Conservation (phyloP, 441 rosid genomes). For the Euphorbia celastroides region DNA sequence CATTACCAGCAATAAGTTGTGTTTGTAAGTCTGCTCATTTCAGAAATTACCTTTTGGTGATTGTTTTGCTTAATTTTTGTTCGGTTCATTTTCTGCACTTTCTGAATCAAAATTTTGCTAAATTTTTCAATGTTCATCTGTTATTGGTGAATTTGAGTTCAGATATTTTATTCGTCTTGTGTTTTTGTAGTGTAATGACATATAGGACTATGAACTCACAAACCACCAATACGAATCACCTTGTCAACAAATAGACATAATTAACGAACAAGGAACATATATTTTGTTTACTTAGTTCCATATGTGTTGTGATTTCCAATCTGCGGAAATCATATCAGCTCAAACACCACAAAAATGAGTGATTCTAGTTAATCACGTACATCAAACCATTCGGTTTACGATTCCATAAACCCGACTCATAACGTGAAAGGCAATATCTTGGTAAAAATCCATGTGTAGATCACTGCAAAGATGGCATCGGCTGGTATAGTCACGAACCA, state of each 20-base stretch:
- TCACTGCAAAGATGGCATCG: constrained; percentile 14
- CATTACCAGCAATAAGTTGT: too few relatives aligned
- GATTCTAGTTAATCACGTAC: too few relatives aligned
- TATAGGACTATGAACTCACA: too few relatives aligned
- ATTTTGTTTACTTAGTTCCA: constrained; percentile 7
- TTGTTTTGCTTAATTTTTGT: too few relatives aligned
- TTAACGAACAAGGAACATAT: background rate
- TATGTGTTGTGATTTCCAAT: constrained; percentile 11
- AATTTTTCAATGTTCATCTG: background rate
- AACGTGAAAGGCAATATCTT: too few relatives aligned
- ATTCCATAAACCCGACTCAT: too few relatives aligned
- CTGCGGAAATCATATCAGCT: constrained; percentile 22
- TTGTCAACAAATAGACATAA: too few relatives aligned
- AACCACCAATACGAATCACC: too few relatives aligned
- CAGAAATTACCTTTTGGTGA: too few relatives aligned
- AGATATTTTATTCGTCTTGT: background rate
- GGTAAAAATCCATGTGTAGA: too few relatives aligned
- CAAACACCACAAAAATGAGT: constrained; percentile 7
- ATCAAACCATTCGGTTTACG: background rate
- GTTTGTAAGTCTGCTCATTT: too few relatives aligned
- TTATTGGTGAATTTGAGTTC: background rate
- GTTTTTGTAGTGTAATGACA: too few relatives aligned
- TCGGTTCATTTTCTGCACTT: background rate
- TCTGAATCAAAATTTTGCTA: background rate
- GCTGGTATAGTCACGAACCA: constrained; percentile 95